These are phyloP conservation scores for Talaromyces wortmannii DNA, from an alignment of 495 filamentous ascomycete genomes.

Conservation along the genomic window DNA sequence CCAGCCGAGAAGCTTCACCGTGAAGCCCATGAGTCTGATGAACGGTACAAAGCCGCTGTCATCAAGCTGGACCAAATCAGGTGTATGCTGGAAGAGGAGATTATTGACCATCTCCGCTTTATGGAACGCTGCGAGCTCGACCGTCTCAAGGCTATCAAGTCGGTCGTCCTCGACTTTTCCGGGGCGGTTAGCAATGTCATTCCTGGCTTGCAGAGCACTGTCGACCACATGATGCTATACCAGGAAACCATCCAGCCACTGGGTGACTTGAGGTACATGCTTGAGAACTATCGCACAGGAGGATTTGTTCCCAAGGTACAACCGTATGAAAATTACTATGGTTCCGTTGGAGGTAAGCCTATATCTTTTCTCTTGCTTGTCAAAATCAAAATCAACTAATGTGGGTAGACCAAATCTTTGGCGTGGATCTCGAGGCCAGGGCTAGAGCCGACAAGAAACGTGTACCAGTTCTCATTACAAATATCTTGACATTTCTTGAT, in stretches of 20 bases:
- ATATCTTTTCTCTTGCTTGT: not conserved
- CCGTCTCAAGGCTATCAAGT: slow-evolving; percentile 93
- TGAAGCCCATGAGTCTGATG: slow-evolving; percentile 87
- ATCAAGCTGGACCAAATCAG: slow-evolving; percentile 81
- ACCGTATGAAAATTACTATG: slow-evolving; percentile 98
- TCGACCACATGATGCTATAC: slow-evolving; percentile 98
- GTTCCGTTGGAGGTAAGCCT: slow-evolving; percentile 70
- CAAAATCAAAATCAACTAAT: slow-evolving; percentile 12
- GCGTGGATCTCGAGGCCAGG: slow-evolving; percentile 90
- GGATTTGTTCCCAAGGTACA: slow-evolving; percentile 87
- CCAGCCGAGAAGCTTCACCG: slow-evolving; percentile 77
- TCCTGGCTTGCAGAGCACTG: slow-evolving; percentile 85
- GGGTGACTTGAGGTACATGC: slow-evolving; percentile 85
- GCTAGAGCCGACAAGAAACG: slow-evolving; percentile 91
- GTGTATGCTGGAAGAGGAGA: slow-evolving; percentile 90
- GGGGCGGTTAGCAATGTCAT: slow-evolving; percentile 98
- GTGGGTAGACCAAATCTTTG: slow-evolving; percentile 83
- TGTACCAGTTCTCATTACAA: slow-evolving; percentile 88
- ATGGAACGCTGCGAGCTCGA: slow-evolving; percentile 98
- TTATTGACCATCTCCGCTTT: slow-evolving; percentile 85
- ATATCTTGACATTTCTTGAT: slow-evolving; percentile 88
- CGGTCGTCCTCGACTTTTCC: slow-evolving; percentile 95
- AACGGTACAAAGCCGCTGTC: slow-evolving; percentile 82
- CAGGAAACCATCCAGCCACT: slow-evolving; percentile 95
- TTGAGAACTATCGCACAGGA: slow-evolving; percentile 97